Evolutionary conservation across 176 grass and related monocot species (phyloP).

Genomic region (Echinochloa phyllopogon): DNA sequence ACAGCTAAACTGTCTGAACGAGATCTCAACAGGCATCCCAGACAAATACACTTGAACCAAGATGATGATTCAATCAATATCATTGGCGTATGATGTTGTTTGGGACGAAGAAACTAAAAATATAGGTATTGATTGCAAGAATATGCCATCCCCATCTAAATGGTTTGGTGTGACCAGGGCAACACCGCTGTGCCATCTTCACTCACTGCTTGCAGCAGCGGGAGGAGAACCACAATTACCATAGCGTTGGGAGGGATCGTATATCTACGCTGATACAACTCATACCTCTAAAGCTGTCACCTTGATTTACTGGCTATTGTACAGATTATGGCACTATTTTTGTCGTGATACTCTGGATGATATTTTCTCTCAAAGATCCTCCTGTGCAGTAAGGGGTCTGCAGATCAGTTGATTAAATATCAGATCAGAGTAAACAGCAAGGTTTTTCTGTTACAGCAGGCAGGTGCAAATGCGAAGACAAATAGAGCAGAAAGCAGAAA

Average conservation of each 20-base stretch:
- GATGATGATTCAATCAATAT: not conserved
- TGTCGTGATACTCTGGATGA: not conserved
- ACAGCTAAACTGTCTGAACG: not conserved
- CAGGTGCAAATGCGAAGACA: not conserved
- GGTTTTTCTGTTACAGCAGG: not conserved
- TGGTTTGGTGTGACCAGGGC: not conserved
- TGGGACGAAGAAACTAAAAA: not conserved
- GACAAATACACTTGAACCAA: not conserved
- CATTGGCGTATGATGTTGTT: constrained; percentile 1
- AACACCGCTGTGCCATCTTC: not conserved
- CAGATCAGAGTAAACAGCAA: not conserved
- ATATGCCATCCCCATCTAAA: not conserved
- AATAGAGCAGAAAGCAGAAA: not conserved
- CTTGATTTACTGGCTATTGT: constrained; percentile 42
- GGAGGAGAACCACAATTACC: constrained; percentile 13
- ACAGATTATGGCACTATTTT: constrained; percentile 28
- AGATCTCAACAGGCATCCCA: not conserved
- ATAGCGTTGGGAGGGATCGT: not conserved
- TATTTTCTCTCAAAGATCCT: constrained; percentile 20
- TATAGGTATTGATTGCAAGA: not conserved
- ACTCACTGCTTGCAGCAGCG: not conserved
- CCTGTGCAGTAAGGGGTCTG: constrained; percentile 20
- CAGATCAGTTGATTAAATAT: constrained; percentile 11
- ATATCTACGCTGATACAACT: constrained; percentile 42
- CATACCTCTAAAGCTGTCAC: constrained; percentile 9